Conservation (phyloP, 176 grass and related monocot species). For the Rhynchospora pubera region DNA sequence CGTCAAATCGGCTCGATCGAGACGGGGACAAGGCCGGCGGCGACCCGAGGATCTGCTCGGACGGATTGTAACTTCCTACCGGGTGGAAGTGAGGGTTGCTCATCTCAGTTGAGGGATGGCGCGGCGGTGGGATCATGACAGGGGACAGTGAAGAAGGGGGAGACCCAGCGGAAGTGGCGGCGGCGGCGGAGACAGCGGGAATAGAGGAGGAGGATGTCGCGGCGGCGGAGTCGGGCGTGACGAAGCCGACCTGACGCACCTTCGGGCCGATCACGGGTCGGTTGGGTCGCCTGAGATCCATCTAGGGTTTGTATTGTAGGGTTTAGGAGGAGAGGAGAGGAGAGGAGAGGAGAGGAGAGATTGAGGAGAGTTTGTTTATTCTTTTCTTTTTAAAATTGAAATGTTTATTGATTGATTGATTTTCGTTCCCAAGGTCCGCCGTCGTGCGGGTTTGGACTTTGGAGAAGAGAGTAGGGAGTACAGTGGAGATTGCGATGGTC, state of each 20-base stretch:
- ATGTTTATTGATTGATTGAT: neutral
- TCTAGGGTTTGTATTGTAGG: neutral
- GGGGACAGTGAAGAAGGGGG: conserved; percentile 46
- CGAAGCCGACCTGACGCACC: conserved; percentile 79
- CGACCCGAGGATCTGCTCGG: conserved; percentile 27
- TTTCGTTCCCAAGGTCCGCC: neutral
- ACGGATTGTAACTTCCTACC: conserved; percentile 36
- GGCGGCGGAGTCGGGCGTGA: conserved; percentile 36
- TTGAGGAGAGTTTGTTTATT: neutral
- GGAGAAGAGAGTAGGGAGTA: neutral
- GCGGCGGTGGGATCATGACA: conserved; percentile 81
- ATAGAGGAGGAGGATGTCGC: neutral
- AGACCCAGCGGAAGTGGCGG: conserved; percentile 24
- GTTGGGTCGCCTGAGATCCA: conserved; percentile 57
- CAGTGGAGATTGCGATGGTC: neutral
- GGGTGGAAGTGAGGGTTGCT: conserved; percentile 5
- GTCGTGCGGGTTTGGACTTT: conserved; percentile 19
- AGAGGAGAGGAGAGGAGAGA: neutral
- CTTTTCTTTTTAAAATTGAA: neutral
- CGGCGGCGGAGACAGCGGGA: neutral
- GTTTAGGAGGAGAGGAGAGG: neutral
- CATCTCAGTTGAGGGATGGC: conserved; percentile 36
- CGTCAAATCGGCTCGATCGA: conserved; percentile 28
- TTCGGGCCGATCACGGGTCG: conserved; percentile 51
- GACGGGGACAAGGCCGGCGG: conserved; percentile 25